Evolutionary conservation across 2,329 filamentous ascomycete genomes (phyloP).

Genomic region (Tolypocladium inflatum): DNA sequence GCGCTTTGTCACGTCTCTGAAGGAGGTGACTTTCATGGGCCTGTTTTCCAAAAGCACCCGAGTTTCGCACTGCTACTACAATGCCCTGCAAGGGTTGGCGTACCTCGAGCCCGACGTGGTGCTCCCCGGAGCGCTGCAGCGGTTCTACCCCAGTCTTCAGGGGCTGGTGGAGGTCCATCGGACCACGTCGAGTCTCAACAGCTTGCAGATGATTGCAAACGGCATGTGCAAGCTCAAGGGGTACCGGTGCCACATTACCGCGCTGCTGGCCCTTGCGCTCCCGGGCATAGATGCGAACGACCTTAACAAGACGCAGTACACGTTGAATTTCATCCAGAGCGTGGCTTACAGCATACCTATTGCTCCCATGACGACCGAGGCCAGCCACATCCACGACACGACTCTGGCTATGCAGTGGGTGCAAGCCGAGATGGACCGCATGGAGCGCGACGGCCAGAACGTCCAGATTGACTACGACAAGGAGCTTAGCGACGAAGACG

Average conservation of each 20-base stretch:
- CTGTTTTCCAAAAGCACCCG: slow-evolving; percentile 93
- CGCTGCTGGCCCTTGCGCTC: slow-evolving; percentile 80
- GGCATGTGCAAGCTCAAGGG: slow-evolving; percentile 89
- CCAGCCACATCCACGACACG: slow-evolving; percentile 60
- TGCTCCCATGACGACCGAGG: slow-evolving; percentile 55
- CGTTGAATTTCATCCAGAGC: slow-evolving; percentile 88
- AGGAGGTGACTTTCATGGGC: slow-evolving; percentile 95
- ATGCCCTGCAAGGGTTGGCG: slow-evolving; percentile 78
- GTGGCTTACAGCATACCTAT: slow-evolving; percentile 96
- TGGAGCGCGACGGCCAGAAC: slow-evolving; percentile 80
- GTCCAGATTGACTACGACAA: slow-evolving; percentile 77
- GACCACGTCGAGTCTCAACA: slow-evolving; percentile 86
- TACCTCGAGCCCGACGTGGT: slow-evolving; percentile 88
- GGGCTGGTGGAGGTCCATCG: slow-evolving; percentile 95
- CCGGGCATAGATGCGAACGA: slow-evolving; percentile 98
- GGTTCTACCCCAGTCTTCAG: slow-evolving; percentile 95
- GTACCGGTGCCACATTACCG: slow-evolving; percentile 93
- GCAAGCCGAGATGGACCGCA: slow-evolving; percentile 83
- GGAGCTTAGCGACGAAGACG: slow-evolving; percentile 76
- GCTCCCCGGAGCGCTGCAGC: slow-evolving; percentile 82
- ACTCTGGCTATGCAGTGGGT: slow-evolving; percentile 86
- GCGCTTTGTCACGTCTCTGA: slow-evolving; percentile 80
- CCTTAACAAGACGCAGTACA: slow-evolving; percentile 90
- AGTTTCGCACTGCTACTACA: slow-evolving; percentile 84
- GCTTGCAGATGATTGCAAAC: slow-evolving; percentile 84